Conservation (phyloP, 179 eudicot genomes). For the Spergularia azorica region DNA sequence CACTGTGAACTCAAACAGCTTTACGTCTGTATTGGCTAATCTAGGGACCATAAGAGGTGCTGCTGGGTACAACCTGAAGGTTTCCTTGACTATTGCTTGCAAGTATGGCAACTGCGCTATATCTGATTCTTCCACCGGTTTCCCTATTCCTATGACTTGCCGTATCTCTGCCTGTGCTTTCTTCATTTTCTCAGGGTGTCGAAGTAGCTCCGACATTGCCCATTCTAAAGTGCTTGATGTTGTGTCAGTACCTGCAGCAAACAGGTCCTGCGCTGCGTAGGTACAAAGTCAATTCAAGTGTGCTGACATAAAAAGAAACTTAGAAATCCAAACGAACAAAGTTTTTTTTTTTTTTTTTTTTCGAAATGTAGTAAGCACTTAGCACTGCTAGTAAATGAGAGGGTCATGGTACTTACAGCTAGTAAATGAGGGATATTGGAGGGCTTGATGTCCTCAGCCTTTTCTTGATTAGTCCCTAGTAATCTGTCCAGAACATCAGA, state of each 20-base stretch:
- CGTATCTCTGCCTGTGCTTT: conserved; percentile 29
- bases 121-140: conserved; percentile 30
- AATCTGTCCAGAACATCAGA: conserved; percentile 32
- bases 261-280: conserved; percentile 29
- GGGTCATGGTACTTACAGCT: conserved; percentile 13
- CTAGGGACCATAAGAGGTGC: conserved; percentile 14
- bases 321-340: too few relatives aligned
- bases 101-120: conserved; percentile 36
- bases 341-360: too few relatives aligned
- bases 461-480: conserved; percentile 23
- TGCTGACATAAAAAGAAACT: too few relatives aligned
- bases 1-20: conserved; percentile 2
- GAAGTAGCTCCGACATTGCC: conserved; percentile 41
- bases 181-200: conserved; percentile 27
- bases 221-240: conserved; percentile 38
- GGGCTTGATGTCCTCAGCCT: conserved; percentile 19
- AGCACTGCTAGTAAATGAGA: too few relatives aligned
- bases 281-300: too few relatives aligned
- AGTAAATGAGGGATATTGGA: conserved; percentile 20
- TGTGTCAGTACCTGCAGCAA: conserved; percentile 38
- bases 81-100: conserved; percentile 45
- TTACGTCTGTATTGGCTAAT: background rate
- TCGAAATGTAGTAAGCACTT: conserved; percentile 14
- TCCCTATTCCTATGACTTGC: conserved; percentile 14
- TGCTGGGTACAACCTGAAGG: conserved; percentile 35